Evolutionary conservation across 1,284 basidiomycete species (phyloP).

Genomic region (Erythrobasidium hasegawianum): DNA sequence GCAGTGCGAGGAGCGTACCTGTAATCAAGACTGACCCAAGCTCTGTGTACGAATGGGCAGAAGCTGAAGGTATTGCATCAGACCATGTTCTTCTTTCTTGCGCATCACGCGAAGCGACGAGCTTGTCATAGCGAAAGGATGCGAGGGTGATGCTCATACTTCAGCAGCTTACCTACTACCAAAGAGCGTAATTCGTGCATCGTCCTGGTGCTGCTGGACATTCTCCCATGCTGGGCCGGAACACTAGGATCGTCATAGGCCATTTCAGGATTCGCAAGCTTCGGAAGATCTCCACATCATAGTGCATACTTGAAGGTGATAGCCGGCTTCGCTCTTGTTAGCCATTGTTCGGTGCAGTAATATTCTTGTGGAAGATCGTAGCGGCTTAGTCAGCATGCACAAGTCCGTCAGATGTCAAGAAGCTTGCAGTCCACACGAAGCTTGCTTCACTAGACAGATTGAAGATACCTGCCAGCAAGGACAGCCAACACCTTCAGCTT

Average conservation of each 20-base stretch:
- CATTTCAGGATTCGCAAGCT: constrained; percentile 48
- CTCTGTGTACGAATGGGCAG: constrained; percentile 67
- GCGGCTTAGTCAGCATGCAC: too few relatives aligned
- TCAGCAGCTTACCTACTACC: constrained; percentile 42
- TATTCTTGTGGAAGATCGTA: too few relatives aligned
- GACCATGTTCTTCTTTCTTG: too few relatives aligned
- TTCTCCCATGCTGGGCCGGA: constrained; percentile 59
- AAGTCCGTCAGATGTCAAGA: too few relatives aligned
- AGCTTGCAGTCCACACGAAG: too few relatives aligned
- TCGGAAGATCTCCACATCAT: constrained; percentile 47
- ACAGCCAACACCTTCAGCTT: too few relatives aligned
- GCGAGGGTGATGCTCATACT: not conserved
- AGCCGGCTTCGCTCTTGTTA: constrained; percentile 4
- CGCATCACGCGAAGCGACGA: too few relatives aligned
- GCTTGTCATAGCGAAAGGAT: too few relatives aligned
- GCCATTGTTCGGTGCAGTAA: not conserved
- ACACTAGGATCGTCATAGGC: constrained; percentile 50
- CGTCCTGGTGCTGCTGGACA: constrained; percentile 55
- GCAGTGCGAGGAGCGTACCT: too few relatives aligned
- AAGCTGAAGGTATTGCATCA: too few relatives aligned
- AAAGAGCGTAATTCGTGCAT: constrained; percentile 56
- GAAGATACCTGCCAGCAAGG: too few relatives aligned
- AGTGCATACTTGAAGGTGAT: not conserved
- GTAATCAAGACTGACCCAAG: constrained; percentile 63
- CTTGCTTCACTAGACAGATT: too few relatives aligned